Evolutionary conservation across 768 basidiomycete species (phyloP).

Genomic region (Pleurotus ostreatus): DNA sequence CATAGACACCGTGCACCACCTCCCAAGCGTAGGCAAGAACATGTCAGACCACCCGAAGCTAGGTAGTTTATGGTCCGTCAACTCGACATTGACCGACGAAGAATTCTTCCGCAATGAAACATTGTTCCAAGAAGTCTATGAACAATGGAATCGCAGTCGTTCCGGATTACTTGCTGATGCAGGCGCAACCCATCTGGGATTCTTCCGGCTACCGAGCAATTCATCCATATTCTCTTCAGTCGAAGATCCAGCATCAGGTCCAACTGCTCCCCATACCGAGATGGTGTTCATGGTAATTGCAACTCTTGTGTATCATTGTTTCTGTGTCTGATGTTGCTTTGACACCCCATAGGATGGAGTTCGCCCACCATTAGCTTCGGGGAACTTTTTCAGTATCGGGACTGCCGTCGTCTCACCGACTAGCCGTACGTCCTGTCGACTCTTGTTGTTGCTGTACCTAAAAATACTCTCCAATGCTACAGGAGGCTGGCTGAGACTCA

Average conservation of each 20-base stretch:
- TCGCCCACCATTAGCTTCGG: constrained; percentile 15
- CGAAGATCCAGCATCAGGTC: constrained; percentile 20
- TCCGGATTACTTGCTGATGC: constrained; percentile 19
- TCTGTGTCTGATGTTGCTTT: neutral
- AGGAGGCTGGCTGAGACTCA: constrained; percentile 36
- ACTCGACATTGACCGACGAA: constrained; percentile 22
- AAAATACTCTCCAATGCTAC: too few relatives aligned
- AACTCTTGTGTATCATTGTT: neutral
- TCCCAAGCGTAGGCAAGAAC: constrained; percentile 32
- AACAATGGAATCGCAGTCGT: constrained; percentile 21
- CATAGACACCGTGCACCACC: constrained; percentile 27
- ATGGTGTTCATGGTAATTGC: constrained; percentile 14
- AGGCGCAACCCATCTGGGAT: constrained; percentile 14
- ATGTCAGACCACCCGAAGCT: constrained; percentile 26
- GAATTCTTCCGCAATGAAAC: constrained; percentile 19
- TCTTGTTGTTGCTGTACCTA: neutral
- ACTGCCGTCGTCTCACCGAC: constrained; percentile 27
- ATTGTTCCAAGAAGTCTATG: constrained; percentile 16
- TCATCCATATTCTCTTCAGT: constrained; percentile 10
- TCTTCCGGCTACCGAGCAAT: constrained; percentile 14
- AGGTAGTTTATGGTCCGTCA: constrained; percentile 17
- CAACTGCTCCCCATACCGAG: constrained; percentile 18
- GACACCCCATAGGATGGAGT: constrained; percentile 1
- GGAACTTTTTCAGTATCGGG: constrained; percentile 26
- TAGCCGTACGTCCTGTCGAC: constrained; percentile 22